A percentile compares a stretch with the other conserved stretches of the same genome.
phyloP scores from a whole-genome alignment of 257 asterid species.

The Solanum acaule region DNA sequence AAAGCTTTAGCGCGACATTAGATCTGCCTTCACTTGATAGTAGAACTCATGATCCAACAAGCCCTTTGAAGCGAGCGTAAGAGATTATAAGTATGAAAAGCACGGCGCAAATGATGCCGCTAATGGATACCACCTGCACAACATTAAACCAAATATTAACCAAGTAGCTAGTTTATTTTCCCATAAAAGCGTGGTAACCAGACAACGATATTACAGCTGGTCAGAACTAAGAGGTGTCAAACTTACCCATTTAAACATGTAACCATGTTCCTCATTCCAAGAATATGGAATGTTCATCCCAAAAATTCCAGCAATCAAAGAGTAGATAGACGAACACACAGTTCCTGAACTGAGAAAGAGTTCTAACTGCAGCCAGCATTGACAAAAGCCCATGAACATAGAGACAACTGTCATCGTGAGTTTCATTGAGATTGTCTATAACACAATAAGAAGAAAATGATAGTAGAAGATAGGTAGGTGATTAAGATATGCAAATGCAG shows the following conservation, averaged over 20 bases:
- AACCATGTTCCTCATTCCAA: conserved; percentile 48
- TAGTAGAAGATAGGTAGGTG: background rate
- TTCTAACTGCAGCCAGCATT: conserved; percentile 52
- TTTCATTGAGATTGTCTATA: background rate
- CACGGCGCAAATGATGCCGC: conserved; percentile 19
- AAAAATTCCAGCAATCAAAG: conserved; percentile 65
- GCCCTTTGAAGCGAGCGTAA: conserved; percentile 73
- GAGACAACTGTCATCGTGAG: background rate
- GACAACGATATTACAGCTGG: background rate
- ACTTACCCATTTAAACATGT: conserved; percentile 88
- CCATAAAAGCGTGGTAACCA: background rate
- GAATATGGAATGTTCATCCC: conserved; percentile 91
- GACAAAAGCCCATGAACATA: background rate
- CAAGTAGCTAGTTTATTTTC: background rate
- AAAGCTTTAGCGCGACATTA: background rate
- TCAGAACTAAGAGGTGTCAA: background rate
- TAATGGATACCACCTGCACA: conserved; percentile 41
- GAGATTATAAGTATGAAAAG: conserved; percentile 40
- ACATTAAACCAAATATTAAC: background rate
- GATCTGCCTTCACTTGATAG: background rate
- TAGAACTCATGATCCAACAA: conserved; percentile 53
- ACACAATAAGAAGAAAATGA: background rate
- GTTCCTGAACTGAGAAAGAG: conserved; percentile 87
- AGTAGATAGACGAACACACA: conserved; percentile 41
- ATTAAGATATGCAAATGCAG: background rate